These are phyloP conservation scores for Aspergillus panamensis DNA, from an alignment of 495 filamentous ascomycete species.

Conservation along the genomic window DNA sequence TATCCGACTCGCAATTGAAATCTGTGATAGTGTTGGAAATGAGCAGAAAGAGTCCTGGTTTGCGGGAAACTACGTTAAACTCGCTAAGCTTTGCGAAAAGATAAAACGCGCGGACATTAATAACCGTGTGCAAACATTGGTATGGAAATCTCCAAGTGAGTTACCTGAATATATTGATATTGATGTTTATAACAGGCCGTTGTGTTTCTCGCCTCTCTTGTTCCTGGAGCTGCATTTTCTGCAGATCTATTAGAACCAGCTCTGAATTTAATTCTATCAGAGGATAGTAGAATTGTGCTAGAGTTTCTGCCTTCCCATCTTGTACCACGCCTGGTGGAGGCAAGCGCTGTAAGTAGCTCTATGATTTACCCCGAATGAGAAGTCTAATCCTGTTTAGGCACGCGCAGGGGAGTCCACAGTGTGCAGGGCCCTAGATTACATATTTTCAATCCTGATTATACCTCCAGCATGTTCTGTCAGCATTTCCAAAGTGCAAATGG, in stretches of 20 bases:
- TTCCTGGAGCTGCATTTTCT: slow-evolving; percentile 23
- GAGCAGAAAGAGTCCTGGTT: slow-evolving; percentile 46
- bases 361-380: no score
- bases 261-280: slow-evolving; percentile 29
- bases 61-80: slow-evolving; percentile 35
- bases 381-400: slow-evolving; percentile 18
- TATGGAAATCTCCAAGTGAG: slow-evolving; percentile 18
- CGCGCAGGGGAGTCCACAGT: slow-evolving; percentile 25
- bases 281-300: slow-evolving; percentile 24
- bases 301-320: slow-evolving; percentile 22
- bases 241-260: slow-evolving; percentile 26
- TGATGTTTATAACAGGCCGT: slow-evolving; percentile 31
- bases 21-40: slow-evolving; percentile 42
- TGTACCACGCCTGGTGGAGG: slow-evolving; percentile 26
- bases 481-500: slow-evolving; percentile 24
- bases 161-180: not conserved
- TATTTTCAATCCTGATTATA: slow-evolving; percentile 22
- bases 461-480: not conserved
- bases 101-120: slow-evolving; percentile 38
- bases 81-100: slow-evolving; percentile 53
- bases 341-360: slow-evolving; percentile 29
- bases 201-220: slow-evolving; percentile 35
- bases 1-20: slow-evolving; percentile 48
- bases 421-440: slow-evolving; percentile 25
- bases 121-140: slow-evolving; percentile 41